Evolutionary conservation across 164 flowering plant genomes (phyloP), one percentile per base, ranked within the genome.

Genomic region (Dillenia suffruticosa): DNA sequence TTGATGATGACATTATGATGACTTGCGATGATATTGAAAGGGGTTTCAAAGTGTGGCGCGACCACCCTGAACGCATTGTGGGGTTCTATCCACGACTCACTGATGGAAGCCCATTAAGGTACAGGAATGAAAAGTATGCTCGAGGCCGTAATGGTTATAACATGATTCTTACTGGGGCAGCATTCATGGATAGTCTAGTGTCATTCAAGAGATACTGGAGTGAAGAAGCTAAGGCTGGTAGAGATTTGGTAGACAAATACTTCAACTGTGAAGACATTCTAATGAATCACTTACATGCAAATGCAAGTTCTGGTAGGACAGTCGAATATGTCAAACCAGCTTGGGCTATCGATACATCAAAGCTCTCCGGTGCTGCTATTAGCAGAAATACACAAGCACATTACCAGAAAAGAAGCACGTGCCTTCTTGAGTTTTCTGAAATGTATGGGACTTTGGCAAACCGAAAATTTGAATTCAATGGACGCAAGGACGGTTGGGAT

Each of bases 1-100:
- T 93, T 47, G 98, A 93, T 56, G 98, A 90, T 69, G 98, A 93
- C 59, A 90, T 93, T 13, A 84, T 93, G 94, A 93, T 90, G 97
- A 76, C 81, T 5, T 93, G 98, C 57, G 86, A 86, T 56, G 94
- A 93, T 51, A 49, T 93, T 9, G 98, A 93, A 58, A 80, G 94
- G 16, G 98, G 97, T 7, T 93, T 93, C 57, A 73, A 65, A 68
- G 88, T 82, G 1, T 93, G 98, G 98, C 80, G 97, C 22, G 89
- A 87, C 61, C 74, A 88, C 72, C 97, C 97, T 0, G 94, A 90
- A 45, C 71, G 89, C 48, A 78, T 93, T 5, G 98, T 93, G 3
- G 98, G 98, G 11, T 93, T 84, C 71, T 93, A 93, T 46, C 98
- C 98, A 0, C 80, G 98, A 3, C 82, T 84, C 9, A 64, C 76